A percentile compares a stretch with the other conserved stretches of the same genome.
These are phyloP conservation scores for Themeda triandra DNA, from an alignment of 176 grass and related monocot genomes.

Conservation along the genomic window DNA sequence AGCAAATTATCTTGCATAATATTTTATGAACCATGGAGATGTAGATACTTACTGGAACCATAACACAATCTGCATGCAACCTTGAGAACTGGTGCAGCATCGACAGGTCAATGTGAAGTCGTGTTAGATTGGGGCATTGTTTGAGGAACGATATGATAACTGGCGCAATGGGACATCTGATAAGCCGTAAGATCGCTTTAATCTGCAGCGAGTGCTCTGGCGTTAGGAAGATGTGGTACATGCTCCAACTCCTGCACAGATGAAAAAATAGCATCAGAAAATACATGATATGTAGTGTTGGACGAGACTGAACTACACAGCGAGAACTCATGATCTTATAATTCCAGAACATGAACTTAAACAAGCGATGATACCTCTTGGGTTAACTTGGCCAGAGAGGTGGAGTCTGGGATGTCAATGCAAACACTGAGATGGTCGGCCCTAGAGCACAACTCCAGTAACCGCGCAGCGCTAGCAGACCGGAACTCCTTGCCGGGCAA, in stretches of 20 bases:
- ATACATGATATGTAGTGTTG: not conserved
- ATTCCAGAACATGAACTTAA: not conserved
- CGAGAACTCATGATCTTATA: too few species aligned
- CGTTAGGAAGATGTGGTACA: not conserved
- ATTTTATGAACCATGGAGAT: too few species aligned
- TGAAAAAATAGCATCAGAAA: not conserved
- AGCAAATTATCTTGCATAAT: too few species aligned
- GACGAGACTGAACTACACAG: too few species aligned
- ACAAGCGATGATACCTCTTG: not conserved
- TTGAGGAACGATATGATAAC: not conserved
- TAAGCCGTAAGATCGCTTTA: not conserved
- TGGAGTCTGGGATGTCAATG: not conserved
- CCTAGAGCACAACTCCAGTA: not conserved
- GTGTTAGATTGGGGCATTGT: slow-evolving; percentile 10
- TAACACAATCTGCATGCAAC: not conserved
- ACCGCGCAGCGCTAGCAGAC: not conserved
- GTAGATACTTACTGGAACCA: not conserved
- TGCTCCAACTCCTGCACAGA: too few species aligned
- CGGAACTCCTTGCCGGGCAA: not conserved
- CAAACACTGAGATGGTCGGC: not conserved
- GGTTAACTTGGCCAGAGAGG: not conserved
- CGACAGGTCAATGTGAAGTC: slow-evolving; percentile 18
- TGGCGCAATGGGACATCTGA: not conserved
- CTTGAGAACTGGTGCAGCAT: not conserved
- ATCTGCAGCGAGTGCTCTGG: not conserved